Percentiles rank a stretch among this genome's conserved stretches.
phyloP scores from a whole-genome alignment of 495 filamentous ascomycete species.

The Neurospora cerealis region DNA sequence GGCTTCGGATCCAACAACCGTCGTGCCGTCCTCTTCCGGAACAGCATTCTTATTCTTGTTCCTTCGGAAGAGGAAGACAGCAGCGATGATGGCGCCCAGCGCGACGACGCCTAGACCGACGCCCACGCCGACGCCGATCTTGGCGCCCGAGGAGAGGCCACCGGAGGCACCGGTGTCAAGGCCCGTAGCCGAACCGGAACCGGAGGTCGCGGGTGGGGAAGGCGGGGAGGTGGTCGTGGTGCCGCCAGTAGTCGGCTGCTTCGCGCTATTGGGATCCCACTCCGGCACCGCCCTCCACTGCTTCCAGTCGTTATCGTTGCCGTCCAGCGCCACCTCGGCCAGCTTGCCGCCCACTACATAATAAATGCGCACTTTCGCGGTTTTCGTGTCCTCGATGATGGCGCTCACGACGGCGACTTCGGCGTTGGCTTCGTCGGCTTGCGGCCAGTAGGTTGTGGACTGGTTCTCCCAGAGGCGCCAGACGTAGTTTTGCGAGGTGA shows the following conservation, averaged over 20 bases:
- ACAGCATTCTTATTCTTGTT: slow-evolving; percentile 5
- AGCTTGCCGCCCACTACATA: slow-evolving; percentile 23
- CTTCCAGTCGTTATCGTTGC: slow-evolving; percentile 19
- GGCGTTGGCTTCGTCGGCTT: slow-evolving; percentile 24
- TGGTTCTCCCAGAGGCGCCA: slow-evolving; percentile 17
- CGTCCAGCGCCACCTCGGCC: slow-evolving; percentile 15
- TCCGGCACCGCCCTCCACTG: slow-evolving; percentile 3
- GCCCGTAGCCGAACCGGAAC: background rate
- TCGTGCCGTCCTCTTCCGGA: slow-evolving; percentile 1
- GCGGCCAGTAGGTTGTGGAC: slow-evolving; percentile 18
- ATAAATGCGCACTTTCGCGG: slow-evolving; percentile 21
- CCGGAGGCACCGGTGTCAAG: background rate
- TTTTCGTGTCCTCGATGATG: slow-evolving; percentile 1
- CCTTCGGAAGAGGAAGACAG: slow-evolving; percentile 14
- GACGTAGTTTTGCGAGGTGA: slow-evolving; percentile 15
- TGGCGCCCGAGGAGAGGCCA: slow-evolving; percentile 25
- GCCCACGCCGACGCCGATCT: slow-evolving; percentile 28
- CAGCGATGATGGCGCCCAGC: slow-evolving; percentile 14
- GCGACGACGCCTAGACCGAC: slow-evolving; percentile 21
- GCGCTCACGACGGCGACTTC: slow-evolving; percentile 17
- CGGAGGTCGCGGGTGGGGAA: background rate
- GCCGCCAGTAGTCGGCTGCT: background rate
- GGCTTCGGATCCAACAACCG: slow-evolving; percentile 7
- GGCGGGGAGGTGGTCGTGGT: background rate
- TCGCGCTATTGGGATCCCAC: background rate